These are phyloP conservation scores for Achaetomium macrosporum DNA, from an alignment of 2,329 filamentous ascomycete species.

Conservation along the genomic window DNA sequence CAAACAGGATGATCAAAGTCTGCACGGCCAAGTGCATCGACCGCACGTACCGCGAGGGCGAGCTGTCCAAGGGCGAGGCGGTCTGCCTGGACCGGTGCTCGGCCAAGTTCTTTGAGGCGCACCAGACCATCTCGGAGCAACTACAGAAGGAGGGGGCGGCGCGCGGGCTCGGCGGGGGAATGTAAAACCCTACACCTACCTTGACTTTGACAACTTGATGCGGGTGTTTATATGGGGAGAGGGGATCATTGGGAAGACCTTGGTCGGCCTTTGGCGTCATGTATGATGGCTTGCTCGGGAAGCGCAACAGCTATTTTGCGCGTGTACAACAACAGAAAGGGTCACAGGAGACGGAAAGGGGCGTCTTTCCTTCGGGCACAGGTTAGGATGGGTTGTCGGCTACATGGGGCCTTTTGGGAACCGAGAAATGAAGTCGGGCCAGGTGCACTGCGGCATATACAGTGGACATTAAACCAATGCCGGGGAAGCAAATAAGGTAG, in stretches of 20 bases:
- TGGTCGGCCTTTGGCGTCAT: no score
- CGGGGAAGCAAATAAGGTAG: neutral
- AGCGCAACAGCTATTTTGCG: neutral
- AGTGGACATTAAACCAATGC: neutral
- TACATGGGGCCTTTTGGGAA: neutral
- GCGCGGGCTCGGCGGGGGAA: slow-evolving; percentile 48
- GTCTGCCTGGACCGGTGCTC: slow-evolving; percentile 98
- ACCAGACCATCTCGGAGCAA: slow-evolving; percentile 94
- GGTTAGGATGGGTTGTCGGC: neutral
- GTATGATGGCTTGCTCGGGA: no score
- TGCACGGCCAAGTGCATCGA: slow-evolving; percentile 95
- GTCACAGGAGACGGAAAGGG: neutral
- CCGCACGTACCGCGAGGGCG: slow-evolving; percentile 84
- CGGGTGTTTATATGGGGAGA: no score
- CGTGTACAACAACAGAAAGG: neutral
- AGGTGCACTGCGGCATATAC: slow-evolving; percentile 2
- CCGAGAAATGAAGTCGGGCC: neutral
- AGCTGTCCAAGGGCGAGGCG: slow-evolving; percentile 97
- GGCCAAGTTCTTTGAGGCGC: slow-evolving; percentile 97
- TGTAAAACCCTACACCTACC: neutral
- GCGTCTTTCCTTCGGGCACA: neutral
- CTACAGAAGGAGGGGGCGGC: slow-evolving; percentile 82
- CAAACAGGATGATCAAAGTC: slow-evolving; percentile 68
- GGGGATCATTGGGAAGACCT: no score
- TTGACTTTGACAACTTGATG: no score